phyloP scores from a whole-genome alignment of 1,139 yeast species.

The Candida gigantensis region DNA sequence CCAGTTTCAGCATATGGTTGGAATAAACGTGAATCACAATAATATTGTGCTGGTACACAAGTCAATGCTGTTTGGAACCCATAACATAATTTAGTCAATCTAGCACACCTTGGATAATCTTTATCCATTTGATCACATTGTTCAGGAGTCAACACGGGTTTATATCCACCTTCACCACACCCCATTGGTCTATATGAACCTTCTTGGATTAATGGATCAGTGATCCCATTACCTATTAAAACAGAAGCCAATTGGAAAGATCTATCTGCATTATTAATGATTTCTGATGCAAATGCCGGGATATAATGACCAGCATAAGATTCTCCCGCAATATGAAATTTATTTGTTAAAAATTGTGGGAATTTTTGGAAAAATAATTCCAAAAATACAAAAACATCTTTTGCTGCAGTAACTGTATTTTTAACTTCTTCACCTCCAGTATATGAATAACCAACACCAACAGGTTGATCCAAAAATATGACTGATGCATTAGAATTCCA shows the following conservation, averaged over 20 bases:
- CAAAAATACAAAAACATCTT: constrained; percentile 76
- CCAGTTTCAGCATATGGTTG: constrained; percentile 45
- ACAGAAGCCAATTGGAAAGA: constrained; percentile 69
- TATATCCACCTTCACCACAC: constrained; percentile 79
- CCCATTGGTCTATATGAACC: constrained; percentile 79
- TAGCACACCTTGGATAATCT: constrained; percentile 73
- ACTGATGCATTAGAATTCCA: constrained; percentile 92
- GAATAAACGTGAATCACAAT: constrained; percentile 42
- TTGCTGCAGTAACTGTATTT: constrained; percentile 70
- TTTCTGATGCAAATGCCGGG: constrained; percentile 77
- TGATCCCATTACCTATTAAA: constrained; percentile 81
- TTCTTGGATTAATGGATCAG: constrained; percentile 72
- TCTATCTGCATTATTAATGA: constrained; percentile 63
- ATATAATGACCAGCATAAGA: constrained; percentile 88
- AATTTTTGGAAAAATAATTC: constrained; percentile 76
- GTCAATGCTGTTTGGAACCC: constrained; percentile 73
- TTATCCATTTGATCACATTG: constrained; percentile 58
- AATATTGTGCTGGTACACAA: constrained; percentile 86
- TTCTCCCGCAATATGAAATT: constrained; percentile 85
- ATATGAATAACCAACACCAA: constrained; percentile 83
- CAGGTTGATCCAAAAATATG: constrained; percentile 93
- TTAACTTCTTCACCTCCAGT: constrained; percentile 56
- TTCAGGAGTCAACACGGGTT: constrained; percentile 61
- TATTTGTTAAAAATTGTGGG: constrained; percentile 56
- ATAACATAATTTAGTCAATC: constrained; percentile 80